These are phyloP conservation scores for Metschnikowia cubensis DNA, from an alignment of 805 yeast species.

Conservation along the genomic window DNA sequence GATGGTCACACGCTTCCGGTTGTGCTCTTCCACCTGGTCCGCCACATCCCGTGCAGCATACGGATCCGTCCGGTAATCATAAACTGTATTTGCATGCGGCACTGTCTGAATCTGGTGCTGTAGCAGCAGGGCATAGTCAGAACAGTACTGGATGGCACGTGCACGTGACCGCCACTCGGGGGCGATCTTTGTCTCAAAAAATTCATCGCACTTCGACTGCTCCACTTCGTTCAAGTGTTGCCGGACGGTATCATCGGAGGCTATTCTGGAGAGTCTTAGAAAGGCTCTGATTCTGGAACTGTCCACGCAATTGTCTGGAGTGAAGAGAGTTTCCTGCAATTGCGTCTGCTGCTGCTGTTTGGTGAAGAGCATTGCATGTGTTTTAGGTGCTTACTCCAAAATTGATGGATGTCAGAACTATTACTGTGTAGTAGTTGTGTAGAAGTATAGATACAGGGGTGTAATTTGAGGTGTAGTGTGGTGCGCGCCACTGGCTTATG, in stretches of 20 bases:
- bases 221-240: constrained; percentile 35
- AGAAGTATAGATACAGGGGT: too few species aligned
- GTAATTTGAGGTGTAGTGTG: too few species aligned
- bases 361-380: not conserved
- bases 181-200: constrained; percentile 24
- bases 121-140: constrained; percentile 23
- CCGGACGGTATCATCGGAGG: constrained; percentile 38
- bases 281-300: constrained; percentile 35
- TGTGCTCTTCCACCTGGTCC: constrained; percentile 21
- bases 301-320: constrained; percentile 33
- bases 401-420: too few species aligned
- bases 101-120: constrained; percentile 15
- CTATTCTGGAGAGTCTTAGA: constrained; percentile 34
- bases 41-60: constrained; percentile 30
- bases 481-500: too few species aligned
- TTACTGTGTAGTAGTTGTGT: not conserved
- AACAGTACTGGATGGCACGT: constrained; percentile 29
- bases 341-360: not conserved
- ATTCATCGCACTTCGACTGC: constrained; percentile 23
- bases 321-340: constrained; percentile 14
- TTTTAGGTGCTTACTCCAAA: not conserved
- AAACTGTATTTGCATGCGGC: constrained; percentile 9
- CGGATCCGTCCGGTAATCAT: constrained; percentile 36
- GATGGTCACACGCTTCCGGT: constrained; percentile 24
- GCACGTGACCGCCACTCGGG: constrained; percentile 38